Percentiles rank a stretch among this genome's conserved stretches.
Evolutionary conservation across 805 yeast genomes (phyloP).

Genomic region (Candida maris): DNA sequence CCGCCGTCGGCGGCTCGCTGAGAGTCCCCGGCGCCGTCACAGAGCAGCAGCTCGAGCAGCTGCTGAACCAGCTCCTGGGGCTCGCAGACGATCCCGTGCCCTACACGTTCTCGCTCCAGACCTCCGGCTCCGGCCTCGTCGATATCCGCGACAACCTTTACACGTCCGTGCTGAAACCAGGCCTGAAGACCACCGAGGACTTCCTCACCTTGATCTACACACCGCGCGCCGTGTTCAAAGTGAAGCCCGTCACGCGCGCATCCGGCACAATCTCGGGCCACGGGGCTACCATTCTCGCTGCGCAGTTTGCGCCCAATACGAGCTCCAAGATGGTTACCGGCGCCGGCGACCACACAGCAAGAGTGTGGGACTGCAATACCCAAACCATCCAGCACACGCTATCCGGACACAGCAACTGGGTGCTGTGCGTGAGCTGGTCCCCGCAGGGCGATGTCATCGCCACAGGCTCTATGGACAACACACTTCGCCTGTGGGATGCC

Average conservation of each 20-base stretch:
- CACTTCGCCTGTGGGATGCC: constrained; percentile 85
- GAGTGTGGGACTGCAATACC: constrained; percentile 96
- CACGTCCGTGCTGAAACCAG: constrained; percentile 79
- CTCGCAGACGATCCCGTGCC: constrained; percentile 83
- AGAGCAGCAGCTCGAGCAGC: constrained; percentile 82
- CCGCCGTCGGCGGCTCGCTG: constrained; percentile 73
- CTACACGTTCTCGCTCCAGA: constrained; percentile 71
- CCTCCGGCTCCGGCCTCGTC: constrained; percentile 44
- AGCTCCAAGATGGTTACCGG: constrained; percentile 88
- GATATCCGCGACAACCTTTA: constrained; percentile 80
- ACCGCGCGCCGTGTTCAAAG: constrained; percentile 93
- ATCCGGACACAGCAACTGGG: constrained; percentile 90
- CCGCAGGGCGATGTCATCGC: constrained; percentile 91
- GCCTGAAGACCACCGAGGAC: constrained; percentile 87
- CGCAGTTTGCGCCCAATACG: constrained; percentile 90
- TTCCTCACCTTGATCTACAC: constrained; percentile 85
- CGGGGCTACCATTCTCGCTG: constrained; percentile 87
- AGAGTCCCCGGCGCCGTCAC: constrained; percentile 89
- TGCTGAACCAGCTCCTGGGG: constrained; percentile 74
- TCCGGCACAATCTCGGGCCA: constrained; percentile 94
- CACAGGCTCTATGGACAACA: constrained; percentile 93
- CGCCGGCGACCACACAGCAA: constrained; percentile 92
- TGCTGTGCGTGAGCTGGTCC: constrained; percentile 83
- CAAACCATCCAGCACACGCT: constrained; percentile 84
- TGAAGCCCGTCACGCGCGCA: constrained; percentile 83